Evolutionary conservation across 371 early-diverging fungal genomes (phyloP), one percentile per base, ranked within the genome.

Genomic region (Mortierella sp.): DNA sequence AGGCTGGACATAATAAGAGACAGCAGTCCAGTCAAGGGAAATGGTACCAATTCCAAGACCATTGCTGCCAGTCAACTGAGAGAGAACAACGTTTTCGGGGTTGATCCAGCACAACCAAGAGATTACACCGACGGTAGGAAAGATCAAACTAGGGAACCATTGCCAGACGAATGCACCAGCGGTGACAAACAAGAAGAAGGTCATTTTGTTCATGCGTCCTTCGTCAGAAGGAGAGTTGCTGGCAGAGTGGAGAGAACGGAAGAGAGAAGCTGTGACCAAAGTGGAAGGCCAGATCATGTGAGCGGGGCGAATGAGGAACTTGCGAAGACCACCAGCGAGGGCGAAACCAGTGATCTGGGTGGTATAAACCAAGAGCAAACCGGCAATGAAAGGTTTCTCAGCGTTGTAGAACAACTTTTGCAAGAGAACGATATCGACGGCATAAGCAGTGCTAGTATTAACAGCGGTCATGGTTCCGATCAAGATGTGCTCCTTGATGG

Each of bases 271-370:
- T 17, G 86, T 87, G 34, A 94, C 89, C 31, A 97, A 84, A 32
- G 85, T 88, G 1, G 88, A 83, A 3, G 96, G 96, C 96, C 96
- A 96, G 31, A 95, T 84, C 96, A 96, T 95, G n/a, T 86, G 85
- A 0, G 89, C 85, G 22, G 96, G 96, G 32, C 90, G 86, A 29
- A 97, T 93, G 10, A 96, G 84, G 83, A 89, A 94, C 45, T 88
- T 86, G 49, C 94, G 89, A 57, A 88, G 83, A 10, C 92, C 69
- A 55, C 96, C 97, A 37, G 96, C 93, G 56, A 96, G 85, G 22
- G 95, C 93, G 76, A 91, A 95, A n/a, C 97, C 97, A 63, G 94
- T 80, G 31, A 92, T 51, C 76, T 92, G 90, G 32, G 94, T 92
- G 1, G 91, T 87, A 60, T 92, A 64, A 17, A 94, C 84, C 31